Evolutionary conservation across 148 eudicot species (phyloP).

Genomic region (Fagopyrum esculentum): DNA sequence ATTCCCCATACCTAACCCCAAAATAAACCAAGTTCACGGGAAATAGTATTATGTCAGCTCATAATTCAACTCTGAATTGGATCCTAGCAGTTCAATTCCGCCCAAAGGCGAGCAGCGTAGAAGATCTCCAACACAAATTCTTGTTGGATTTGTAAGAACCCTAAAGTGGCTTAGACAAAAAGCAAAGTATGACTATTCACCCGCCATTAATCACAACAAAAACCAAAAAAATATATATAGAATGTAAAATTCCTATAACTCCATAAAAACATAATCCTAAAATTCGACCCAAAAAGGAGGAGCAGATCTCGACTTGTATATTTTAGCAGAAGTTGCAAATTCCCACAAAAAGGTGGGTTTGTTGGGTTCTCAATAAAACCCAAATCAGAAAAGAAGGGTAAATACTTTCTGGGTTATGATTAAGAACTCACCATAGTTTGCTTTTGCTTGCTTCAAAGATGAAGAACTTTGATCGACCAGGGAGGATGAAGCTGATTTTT

Average conservation of each 20-base stretch:
- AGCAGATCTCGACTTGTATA: neutral
- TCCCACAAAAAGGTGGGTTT: neutral
- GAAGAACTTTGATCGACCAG: neutral
- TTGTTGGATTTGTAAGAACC: neutral
- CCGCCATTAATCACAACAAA: neutral
- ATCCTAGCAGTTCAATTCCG: neutral
- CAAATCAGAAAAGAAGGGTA: neutral
- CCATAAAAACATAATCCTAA: neutral
- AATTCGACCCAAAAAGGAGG: neutral
- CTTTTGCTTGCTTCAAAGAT: neutral
- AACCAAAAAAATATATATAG: neutral
- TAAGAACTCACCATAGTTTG: neutral
- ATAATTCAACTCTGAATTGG: neutral
- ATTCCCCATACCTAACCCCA: neutral
- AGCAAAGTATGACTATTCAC: neutral
- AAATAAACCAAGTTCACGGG: neutral
- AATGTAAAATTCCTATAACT: neutral
- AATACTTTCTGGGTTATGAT: neutral
- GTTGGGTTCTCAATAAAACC: neutral
- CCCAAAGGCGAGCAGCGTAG: neutral
- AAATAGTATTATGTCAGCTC: neutral
- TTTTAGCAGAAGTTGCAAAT: neutral
- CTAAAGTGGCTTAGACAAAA: neutral
- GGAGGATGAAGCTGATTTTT: neutral
- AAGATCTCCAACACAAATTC: slow-evolving; percentile 6